These are phyloP conservation scores for Microsporum canis DNA, from an alignment of 2,329 filamentous ascomycete species.

Conservation along the genomic window DNA sequence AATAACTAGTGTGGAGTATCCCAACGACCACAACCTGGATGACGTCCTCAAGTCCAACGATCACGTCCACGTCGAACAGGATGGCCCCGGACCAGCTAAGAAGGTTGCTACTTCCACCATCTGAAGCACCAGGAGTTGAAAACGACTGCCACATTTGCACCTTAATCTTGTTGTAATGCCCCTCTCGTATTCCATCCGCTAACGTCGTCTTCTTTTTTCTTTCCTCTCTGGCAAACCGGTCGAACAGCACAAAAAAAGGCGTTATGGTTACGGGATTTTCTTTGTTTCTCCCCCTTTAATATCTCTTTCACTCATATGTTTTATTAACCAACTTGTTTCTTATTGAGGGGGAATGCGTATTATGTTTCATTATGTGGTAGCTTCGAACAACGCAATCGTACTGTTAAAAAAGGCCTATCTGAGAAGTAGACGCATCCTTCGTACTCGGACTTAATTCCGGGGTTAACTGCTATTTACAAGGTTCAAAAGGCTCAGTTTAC, in stretches of 20 bases:
- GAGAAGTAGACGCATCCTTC: background rate
- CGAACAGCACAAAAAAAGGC: background rate
- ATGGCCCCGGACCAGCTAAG: conserved; percentile 60
- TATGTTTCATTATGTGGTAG: background rate
- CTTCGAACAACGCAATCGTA: background rate
- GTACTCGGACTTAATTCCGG: background rate
- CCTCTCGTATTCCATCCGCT: conserved; percentile 3
- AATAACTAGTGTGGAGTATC: conserved; percentile 58
- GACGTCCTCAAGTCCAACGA: conserved; percentile 55
- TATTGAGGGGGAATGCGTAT: background rate
- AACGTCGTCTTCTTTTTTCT: background rate
- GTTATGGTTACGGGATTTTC: background rate
- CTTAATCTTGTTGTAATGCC: background rate
- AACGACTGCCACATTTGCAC: background rate
- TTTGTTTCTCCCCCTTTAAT: background rate
- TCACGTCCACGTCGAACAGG: conserved; percentile 67
- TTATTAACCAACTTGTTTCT: background rate
- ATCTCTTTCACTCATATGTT: background rate
- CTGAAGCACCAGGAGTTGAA: background rate
- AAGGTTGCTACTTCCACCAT: background rate
- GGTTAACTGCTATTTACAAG: background rate
- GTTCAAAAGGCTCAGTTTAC: background rate
- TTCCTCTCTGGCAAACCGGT: background rate
- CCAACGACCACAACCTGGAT: conserved; percentile 47
- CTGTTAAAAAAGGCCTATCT: background rate